Evolutionary conservation across 257 asterid species (phyloP).

Genomic region (Salvia splendens): DNA sequence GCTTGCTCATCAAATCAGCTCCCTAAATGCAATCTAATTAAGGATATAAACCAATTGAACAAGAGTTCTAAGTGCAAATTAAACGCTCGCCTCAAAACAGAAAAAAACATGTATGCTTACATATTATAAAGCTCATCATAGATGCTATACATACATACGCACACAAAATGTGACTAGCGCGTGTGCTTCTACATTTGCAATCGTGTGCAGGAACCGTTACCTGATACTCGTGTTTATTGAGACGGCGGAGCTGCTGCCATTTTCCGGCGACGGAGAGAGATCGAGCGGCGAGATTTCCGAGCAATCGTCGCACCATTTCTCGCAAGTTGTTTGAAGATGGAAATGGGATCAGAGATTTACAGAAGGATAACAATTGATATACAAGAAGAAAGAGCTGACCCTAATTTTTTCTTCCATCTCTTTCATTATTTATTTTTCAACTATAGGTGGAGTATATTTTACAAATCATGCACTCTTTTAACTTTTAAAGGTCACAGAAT

Average conservation of each 20-base stretch:
- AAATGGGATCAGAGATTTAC: slow-evolving; percentile 8
- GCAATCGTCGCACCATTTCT: slow-evolving; percentile 77
- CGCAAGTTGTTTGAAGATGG: not conserved
- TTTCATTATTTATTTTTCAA: too few relatives aligned
- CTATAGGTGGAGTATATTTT: too few relatives aligned
- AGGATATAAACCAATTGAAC: slow-evolving; percentile 5
- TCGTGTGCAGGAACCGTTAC: slow-evolving; percentile 33
- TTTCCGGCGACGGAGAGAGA: slow-evolving; percentile 89
- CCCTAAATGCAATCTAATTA: slow-evolving; percentile 46
- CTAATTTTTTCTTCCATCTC: too few relatives aligned
- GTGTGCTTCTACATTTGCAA: not conserved
- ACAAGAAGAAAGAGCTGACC: too few relatives aligned
- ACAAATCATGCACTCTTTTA: too few relatives aligned
- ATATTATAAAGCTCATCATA: not conserved
- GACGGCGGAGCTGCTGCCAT: slow-evolving; percentile 99
- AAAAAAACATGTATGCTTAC: not conserved
- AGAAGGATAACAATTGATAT: not conserved
- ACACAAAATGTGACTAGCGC: not conserved
- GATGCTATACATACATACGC: not conserved
- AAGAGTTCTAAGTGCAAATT: not conserved
- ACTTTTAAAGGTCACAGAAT: too few relatives aligned
- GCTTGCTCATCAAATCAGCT: slow-evolving; percentile 75
- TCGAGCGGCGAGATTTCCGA: slow-evolving; percentile 73
- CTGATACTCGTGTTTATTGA: slow-evolving; percentile 97
- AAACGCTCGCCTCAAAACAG: not conserved